Percentiles rank a stretch among this genome's conserved stretches.
Conservation (phyloP, 768 basidiomycete species). For the Tulasnella calospora region DNA sequence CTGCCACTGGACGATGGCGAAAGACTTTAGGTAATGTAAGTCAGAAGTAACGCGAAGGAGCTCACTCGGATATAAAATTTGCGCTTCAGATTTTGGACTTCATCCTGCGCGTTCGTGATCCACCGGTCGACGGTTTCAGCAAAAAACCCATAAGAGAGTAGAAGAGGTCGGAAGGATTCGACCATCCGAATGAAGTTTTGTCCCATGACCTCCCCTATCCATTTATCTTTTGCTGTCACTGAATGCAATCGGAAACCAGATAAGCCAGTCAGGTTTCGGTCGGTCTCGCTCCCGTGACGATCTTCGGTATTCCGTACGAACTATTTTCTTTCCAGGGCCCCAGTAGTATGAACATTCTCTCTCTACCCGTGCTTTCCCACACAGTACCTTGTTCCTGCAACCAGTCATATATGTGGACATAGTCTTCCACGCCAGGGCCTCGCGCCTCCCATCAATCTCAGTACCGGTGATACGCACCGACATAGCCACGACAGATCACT, state of each 20-base stretch:
- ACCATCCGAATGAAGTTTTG: background rate
- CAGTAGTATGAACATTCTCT: background rate
- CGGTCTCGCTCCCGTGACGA: no score
- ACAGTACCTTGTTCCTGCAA: background rate
- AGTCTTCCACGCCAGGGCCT: background rate
- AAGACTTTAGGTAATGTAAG: background rate
- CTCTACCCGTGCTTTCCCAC: background rate
- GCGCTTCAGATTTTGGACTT: background rate
- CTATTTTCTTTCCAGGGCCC: constrained; percentile 18
- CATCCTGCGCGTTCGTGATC: background rate
- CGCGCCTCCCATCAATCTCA: background rate
- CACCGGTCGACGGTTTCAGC: constrained; percentile 3
- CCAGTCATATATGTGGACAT: background rate
- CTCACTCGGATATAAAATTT: background rate
- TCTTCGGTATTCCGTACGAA: background rate
- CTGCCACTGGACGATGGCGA: background rate
- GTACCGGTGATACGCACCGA: no score
- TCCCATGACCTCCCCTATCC: background rate
- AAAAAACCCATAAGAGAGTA: constrained; percentile 20
- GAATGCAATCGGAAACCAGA: background rate
- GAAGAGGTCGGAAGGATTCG: background rate
- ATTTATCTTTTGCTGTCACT: constrained; percentile 7
- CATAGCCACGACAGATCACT: background rate
- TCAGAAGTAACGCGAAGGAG: background rate
- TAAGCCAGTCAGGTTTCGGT: background rate